A percentile compares a stretch with the other conserved stretches of the same genome.
Evolutionary conservation across 225 moss, liverwort and hornwort species (phyloP).

Genomic region (Polytrichum commune): DNA sequence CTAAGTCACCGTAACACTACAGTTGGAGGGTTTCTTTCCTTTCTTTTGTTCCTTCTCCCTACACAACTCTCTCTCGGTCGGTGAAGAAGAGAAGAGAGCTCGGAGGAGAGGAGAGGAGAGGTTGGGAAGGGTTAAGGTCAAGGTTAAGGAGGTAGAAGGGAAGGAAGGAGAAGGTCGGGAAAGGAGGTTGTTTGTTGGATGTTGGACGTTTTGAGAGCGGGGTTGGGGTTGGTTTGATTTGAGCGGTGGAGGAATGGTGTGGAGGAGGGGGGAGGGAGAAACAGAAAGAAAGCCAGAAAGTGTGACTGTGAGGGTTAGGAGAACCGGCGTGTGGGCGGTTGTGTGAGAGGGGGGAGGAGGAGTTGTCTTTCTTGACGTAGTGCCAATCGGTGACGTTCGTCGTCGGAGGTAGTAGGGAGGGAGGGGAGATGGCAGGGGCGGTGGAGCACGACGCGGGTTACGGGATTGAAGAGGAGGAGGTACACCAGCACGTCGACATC

Average conservation of each 20-base stretch:
- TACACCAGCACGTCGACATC: slow-evolving; percentile 8
- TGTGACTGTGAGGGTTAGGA: neutral
- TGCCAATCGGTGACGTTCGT: neutral
- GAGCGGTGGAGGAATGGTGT: neutral
- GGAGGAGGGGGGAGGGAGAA: neutral
- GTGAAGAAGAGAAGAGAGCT: no score
- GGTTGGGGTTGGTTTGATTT: neutral
- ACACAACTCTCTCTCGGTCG: no score
- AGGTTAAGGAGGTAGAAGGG: no score
- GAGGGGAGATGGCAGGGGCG: slow-evolving; percentile 34
- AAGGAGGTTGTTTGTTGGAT: neutral
- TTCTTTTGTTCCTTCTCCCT: no score
- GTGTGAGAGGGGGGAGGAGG: slow-evolving; percentile 2
- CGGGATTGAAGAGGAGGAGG: neutral
- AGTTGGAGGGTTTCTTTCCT: no score
- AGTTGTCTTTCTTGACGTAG: neutral
- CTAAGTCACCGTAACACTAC: no score
- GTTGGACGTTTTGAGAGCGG: neutral
- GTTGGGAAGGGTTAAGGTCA: no score
- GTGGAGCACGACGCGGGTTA: slow-evolving; percentile 18
- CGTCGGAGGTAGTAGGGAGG: neutral
- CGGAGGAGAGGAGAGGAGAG: no score
- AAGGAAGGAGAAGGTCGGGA: no score
- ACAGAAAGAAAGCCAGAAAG: neutral
- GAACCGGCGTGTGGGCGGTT: neutral